Conservation (phyloP, 768 basidiomycete genomes). For the Auricularia sp. region DNA sequence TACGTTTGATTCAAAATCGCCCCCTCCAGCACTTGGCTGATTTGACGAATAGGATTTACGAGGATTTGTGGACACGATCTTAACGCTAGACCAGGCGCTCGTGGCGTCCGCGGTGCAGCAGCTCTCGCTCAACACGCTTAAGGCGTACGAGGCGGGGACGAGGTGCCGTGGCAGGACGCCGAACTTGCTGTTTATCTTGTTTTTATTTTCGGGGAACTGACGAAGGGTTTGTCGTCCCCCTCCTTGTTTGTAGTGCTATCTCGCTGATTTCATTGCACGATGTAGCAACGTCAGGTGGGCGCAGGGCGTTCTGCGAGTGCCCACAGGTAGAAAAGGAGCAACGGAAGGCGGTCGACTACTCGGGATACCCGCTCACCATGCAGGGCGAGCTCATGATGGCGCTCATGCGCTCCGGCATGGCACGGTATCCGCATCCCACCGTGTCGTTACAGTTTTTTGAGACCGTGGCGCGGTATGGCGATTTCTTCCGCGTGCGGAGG, state of each 20-base stretch:
- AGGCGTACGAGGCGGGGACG: constrained; percentile 52
- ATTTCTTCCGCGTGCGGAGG: constrained; percentile 92
- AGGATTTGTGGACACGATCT: constrained; percentile 76
- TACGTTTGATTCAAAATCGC: constrained; percentile 19
- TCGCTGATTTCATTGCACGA: neutral
- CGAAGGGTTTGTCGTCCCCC: constrained; percentile 52
- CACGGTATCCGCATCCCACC: constrained; percentile 69
- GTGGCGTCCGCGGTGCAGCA: constrained; percentile 69
- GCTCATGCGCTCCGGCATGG: constrained; percentile 74
- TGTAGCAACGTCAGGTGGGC: constrained; percentile 46
- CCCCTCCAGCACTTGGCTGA: neutral
- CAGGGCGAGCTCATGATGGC: constrained; percentile 86
- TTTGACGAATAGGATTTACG: constrained; percentile 55
- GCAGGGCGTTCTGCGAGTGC: constrained; percentile 82
- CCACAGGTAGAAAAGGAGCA: constrained; percentile 62
- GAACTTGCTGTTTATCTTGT: constrained; percentile 91
- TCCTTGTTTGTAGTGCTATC: neutral
- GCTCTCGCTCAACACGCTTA: constrained; percentile 65
- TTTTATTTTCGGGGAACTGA: constrained; percentile 88
- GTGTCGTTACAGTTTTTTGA: constrained; percentile 91
- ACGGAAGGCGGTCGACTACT: constrained; percentile 58
- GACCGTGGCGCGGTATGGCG: constrained; percentile 80
- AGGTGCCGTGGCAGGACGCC: constrained; percentile 82
- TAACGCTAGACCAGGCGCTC: constrained; percentile 75
- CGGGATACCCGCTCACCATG: constrained; percentile 72